Base-by-base conservation (phyloP, 345 rosid genomes). In the Camelina sativa region DNA sequence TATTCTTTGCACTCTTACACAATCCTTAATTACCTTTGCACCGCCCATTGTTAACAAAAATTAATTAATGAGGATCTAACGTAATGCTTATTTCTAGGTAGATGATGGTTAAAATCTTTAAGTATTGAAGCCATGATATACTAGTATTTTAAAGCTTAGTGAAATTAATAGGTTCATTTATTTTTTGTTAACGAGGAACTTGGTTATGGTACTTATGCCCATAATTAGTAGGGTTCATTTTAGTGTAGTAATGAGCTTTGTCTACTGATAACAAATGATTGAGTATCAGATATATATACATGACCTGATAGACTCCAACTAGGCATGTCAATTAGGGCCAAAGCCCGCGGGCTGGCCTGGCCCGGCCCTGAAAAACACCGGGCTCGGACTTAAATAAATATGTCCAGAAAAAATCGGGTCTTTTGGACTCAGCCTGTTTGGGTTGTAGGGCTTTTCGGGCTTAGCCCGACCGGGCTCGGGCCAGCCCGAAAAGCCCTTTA, bases 21-120 rank as follows among this genome's bases (percentile, higher is more conserved):
- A 40, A 74, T 67, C 73, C 61, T 74, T 75, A 51, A 67, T 67
- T 17, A 75, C 40, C 69, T 62, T 53, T 76, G 69, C 74, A 76
- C 79, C 79, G 67, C 9, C 79, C 79, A 61, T 44, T 62, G 30
- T 34, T 20, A 51, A 38, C 54, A 68, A 52, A n/a, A 23, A 4
- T 3, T 17, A 51, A 51, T 41, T 20, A 48, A 4, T 10, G 11
- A 34, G 17, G 15, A 57, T 57, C 66, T 23, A 35, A 57, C 47
- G 68, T 67, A 25, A 50, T 40, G 62, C 19, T 25, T 51, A 52
- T 25, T 41, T 40, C 2, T 41, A 23, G 50, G 58, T 35, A 8
- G 8, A n/a, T n/a, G 30, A 28, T 1, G 50, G 41, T 6, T 28
- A 30, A 30, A 30, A 30, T 17, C 5, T 56, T 69, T 69, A 17